Conservation (phyloP, 331 rosid species). For the Malus hybrid region DNA sequence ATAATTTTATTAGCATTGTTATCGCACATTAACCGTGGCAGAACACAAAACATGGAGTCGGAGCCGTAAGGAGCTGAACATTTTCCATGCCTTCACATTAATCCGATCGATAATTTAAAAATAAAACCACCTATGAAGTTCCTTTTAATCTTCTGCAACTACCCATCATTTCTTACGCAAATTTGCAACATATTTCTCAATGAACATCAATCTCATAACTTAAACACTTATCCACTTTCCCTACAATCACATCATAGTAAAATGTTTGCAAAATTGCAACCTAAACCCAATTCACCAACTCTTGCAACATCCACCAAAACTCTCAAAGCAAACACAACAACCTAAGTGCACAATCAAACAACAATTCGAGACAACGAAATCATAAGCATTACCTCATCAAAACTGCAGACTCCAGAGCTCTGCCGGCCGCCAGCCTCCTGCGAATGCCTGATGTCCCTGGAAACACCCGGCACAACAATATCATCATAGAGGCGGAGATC, state of each 20-base stretch:
- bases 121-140: too few species aligned
- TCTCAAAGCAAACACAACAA: not conserved
- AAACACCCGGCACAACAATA: conserved; percentile 53
- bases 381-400: conserved; percentile 44
- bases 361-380: not conserved
- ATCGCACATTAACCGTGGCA: not conserved
- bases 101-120: not conserved
- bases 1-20: not conserved
- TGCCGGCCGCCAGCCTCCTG: conserved; percentile 39
- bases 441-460: conserved; percentile 55
- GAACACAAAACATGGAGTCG: not conserved
- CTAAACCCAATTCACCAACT: not conserved
- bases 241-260: not conserved
- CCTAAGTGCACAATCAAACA: not conserved
- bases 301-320: not conserved
- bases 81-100: not conserved
- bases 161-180: not conserved
- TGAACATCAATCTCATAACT: not conserved
- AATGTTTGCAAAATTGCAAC: not conserved
- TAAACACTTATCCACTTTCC: not conserved
- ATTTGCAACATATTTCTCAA: not conserved
- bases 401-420: conserved; percentile 69
- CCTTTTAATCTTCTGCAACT: not conserved
- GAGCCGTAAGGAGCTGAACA: not conserved
- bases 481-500: conserved; percentile 58